These are phyloP conservation scores for Acer negundo DNA, from an alignment of 345 rosid genomes.

Conservation along the genomic window DNA sequence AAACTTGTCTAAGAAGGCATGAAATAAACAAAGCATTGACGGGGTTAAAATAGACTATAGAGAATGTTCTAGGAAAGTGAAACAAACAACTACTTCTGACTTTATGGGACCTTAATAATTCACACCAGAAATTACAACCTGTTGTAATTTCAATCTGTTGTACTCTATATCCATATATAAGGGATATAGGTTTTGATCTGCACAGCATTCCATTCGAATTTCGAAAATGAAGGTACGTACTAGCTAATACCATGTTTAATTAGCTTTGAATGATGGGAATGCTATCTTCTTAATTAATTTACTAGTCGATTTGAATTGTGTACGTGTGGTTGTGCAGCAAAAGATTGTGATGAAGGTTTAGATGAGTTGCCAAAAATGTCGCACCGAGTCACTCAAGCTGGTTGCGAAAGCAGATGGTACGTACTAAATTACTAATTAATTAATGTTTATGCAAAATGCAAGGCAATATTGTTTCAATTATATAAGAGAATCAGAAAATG, in stretches of 20 bases:
- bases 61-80: too few species aligned
- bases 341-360: constrained; percentile 47
- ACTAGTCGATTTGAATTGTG: not conserved
- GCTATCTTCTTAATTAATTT: not conserved
- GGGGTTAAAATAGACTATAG: too few species aligned
- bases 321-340: constrained; percentile 27
- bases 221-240: not conserved
- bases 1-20: not conserved
- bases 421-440: not conserved
- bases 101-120: not conserved
- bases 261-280: too few species aligned
- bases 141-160: not conserved
- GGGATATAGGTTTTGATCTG: too few species aligned
- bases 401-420: constrained; percentile 39
- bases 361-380: constrained; percentile 51
- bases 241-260: not conserved
- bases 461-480: not conserved
- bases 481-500: too few species aligned
- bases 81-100: too few species aligned
- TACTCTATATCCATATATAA: too few species aligned
- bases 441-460: not conserved
- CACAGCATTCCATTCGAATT: not conserved
- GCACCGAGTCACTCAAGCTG: constrained; percentile 44
- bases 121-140: not conserved
- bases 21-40: not conserved